Percentiles rank a stretch among this genome's conserved stretches.
These are phyloP conservation scores for Pseudopyricularia javanii DNA, from an alignment of 2,329 filamentous ascomycete species.

Conservation along the genomic window DNA sequence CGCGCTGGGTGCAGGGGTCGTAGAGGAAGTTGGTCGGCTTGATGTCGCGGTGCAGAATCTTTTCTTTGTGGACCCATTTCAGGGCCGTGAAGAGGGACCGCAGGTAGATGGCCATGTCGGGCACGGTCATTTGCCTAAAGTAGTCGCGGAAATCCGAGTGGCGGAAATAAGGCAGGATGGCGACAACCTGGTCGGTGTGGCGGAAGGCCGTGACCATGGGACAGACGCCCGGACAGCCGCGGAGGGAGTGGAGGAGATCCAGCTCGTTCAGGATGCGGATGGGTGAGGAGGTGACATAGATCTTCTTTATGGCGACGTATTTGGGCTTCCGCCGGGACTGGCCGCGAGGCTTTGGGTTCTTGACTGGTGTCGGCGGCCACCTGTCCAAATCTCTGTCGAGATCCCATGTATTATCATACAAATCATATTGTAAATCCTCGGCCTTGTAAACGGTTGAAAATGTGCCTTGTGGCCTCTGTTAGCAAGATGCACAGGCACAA, in stretches of 20 bases:
- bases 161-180: slow-evolving; percentile 88
- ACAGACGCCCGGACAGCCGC: slow-evolving; percentile 74
- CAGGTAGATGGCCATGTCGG: slow-evolving; percentile 84
- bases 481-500: slow-evolving; percentile 1
- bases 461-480: slow-evolving; percentile 48
- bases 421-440: slow-evolving; percentile 77
- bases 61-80: slow-evolving; percentile 66
- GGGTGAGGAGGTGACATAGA: slow-evolving; percentile 95
- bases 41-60: slow-evolving; percentile 88
- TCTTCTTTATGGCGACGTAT: slow-evolving; percentile 97
- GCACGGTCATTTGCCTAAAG: slow-evolving; percentile 77
- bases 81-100: slow-evolving; percentile 78
- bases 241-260: slow-evolving; percentile 79
- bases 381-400: slow-evolving; percentile 51
- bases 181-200: slow-evolving; percentile 85
- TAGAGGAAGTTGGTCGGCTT: slow-evolving; percentile 98
- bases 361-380: slow-evolving; percentile 29
- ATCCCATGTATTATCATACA: slow-evolving; percentile 82
- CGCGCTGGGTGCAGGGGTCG: slow-evolving; percentile 65
- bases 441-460: slow-evolving; percentile 99
- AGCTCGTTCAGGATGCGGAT: slow-evolving; percentile 91
- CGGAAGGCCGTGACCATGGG: slow-evolving; percentile 96
- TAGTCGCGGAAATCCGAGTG: slow-evolving; percentile 93
- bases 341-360: slow-evolving; percentile 14
- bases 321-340: slow-evolving; percentile 41